phyloP scores from a whole-genome alignment of 768 basidiomycete species.

The Grammothele lineata region DNA sequence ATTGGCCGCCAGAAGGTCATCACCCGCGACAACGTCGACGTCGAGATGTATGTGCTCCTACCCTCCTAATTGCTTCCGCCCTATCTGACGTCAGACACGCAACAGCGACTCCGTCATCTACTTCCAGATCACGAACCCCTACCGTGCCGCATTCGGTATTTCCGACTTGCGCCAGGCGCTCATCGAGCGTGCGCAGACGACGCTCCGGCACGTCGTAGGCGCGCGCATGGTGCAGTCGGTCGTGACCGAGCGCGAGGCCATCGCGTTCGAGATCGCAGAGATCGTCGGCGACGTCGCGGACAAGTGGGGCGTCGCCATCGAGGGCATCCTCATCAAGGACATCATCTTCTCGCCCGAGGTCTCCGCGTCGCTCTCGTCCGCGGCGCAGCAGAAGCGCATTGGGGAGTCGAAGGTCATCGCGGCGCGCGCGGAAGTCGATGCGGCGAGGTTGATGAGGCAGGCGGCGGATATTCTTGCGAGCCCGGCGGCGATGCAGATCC shows the following conservation, averaged over 20 bases:
- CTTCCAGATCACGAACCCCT: constrained; percentile 86
- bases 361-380: constrained; percentile 86
- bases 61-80: no score
- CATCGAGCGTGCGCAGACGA: constrained; percentile 86
- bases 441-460: constrained; percentile 93
- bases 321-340: constrained; percentile 93
- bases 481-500: constrained; percentile 97
- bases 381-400: constrained; percentile 95
- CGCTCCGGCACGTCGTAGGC: constrained; percentile 95
- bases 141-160: constrained; percentile 94
- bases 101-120: constrained; percentile 87
- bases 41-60: constrained; percentile 65
- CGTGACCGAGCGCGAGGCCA: constrained; percentile 94
- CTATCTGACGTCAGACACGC: no score
- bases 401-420: constrained; percentile 97
- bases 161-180: constrained; percentile 83
- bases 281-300: constrained; percentile 90
- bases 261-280: constrained; percentile 95
- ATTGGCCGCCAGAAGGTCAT: constrained; percentile 89
- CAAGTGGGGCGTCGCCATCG: constrained; percentile 97
- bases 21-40: constrained; percentile 94
- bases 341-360: constrained; percentile 92
- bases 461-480: constrained; percentile 93
- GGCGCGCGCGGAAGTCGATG: constrained; percentile 92
- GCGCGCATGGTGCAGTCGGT: constrained; percentile 93